Evolutionary conservation across 495 filamentous ascomycete species (phyloP).

Genomic region (Penicillium bovifimosum): DNA sequence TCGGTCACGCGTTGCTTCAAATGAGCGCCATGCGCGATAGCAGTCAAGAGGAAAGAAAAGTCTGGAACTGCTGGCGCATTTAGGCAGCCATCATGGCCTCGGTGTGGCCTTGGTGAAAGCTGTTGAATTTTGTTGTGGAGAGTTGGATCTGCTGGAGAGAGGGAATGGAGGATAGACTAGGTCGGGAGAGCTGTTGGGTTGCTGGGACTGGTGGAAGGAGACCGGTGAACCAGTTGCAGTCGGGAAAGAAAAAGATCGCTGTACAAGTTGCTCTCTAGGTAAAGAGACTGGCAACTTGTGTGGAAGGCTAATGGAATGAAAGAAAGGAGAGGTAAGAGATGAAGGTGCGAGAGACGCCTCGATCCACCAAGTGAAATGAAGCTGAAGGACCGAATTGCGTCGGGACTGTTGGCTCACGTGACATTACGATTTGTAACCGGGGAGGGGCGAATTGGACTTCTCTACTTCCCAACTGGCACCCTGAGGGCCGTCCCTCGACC

Average conservation of each 20-base stretch:
- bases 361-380: conserved; percentile 7
- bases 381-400: conserved; percentile 9
- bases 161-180: not conserved
- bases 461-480: conserved; percentile 5
- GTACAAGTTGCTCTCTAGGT: not conserved
- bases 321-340: not conserved
- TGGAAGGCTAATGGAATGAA: not conserved
- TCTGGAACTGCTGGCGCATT: conserved; percentile 20
- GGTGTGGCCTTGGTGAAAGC: not conserved
- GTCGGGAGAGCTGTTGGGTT: not conserved
- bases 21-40: conserved; percentile 41
- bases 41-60: conserved; percentile 19
- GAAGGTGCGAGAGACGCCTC: not conserved
- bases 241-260: not conserved
- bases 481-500: conserved; percentile 8
- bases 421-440: conserved; percentile 5
- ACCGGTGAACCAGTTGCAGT: not conserved
- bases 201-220: conserved; percentile 6
- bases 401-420: conserved; percentile 5
- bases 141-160: not conserved
- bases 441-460: conserved; percentile 2
- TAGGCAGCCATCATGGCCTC: conserved; percentile 38
- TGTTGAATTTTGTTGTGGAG: too few relatives aligned
- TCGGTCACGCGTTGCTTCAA: conserved; percentile 41
- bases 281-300: not conserved